phyloP scores from a whole-genome alignment of 1,139 yeast genomes.

The Blastobotrys petasosporus region DNA sequence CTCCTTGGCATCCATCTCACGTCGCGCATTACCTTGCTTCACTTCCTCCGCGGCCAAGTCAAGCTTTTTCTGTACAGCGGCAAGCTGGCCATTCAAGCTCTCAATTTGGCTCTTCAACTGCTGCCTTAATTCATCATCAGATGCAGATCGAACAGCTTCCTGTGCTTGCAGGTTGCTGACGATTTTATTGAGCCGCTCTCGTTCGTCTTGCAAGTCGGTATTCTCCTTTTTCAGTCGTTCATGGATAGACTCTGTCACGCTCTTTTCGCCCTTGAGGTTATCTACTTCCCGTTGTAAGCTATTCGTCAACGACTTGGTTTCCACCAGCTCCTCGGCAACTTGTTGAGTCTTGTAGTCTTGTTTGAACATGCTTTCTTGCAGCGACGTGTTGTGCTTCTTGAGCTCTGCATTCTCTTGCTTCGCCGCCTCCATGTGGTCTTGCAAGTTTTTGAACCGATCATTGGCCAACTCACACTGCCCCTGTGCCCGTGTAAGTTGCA shows the following conservation, averaged over 20 bases:
- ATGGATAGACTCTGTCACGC: conserved; percentile 46
- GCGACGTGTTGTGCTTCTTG: conserved; percentile 38
- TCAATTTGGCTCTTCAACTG: conserved; percentile 48
- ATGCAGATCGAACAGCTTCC: conserved; percentile 56
- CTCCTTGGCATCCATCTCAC: conserved; percentile 37
- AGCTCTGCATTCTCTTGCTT: conserved; percentile 44
- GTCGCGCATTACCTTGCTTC: conserved; percentile 21
- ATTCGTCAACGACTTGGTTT: conserved; percentile 39
- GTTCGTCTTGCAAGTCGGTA: conserved; percentile 51
- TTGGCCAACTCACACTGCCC: conserved; percentile 42
- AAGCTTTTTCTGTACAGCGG: conserved; percentile 43
- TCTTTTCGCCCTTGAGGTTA: conserved; percentile 52
- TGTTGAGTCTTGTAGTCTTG: conserved; percentile 54
- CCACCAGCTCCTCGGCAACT: conserved; percentile 48
- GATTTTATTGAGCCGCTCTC: conserved; percentile 51
- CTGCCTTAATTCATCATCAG: conserved; percentile 46
- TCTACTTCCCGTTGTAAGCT: conserved; percentile 41
- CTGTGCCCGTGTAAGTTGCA: conserved; percentile 42
- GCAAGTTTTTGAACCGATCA: conserved; percentile 38
- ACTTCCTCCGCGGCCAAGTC: conserved; percentile 41
- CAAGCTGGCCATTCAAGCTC: conserved; percentile 45
- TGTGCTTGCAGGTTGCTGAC: conserved; percentile 58
- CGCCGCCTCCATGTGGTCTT: conserved; percentile 36
- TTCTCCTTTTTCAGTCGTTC: conserved; percentile 52
- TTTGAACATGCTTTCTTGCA: conserved; percentile 51